These are phyloP conservation scores for Lepiota brunneoincarnata DNA, from an alignment of 768 basidiomycete species.

Conservation along the genomic window DNA sequence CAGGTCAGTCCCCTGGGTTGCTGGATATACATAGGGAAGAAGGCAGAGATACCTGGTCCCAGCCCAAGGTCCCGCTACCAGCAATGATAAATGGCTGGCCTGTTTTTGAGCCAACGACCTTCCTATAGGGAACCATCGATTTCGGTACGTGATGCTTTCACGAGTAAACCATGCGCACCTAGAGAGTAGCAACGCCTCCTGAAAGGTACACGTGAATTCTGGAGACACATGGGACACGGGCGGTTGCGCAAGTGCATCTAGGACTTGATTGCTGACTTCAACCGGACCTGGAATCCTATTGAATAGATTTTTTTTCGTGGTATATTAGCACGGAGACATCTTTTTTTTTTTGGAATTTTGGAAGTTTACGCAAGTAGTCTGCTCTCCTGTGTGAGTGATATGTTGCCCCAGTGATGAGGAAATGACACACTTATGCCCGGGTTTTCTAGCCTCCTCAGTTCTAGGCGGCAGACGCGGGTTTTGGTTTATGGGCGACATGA, in stretches of 20 bases:
- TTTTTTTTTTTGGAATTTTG: not conserved
- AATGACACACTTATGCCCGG: slow-evolving; percentile 4
- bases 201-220: slow-evolving; percentile 77
- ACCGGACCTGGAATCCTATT: slow-evolving; percentile 51
- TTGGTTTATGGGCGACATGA: slow-evolving; percentile 2
- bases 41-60: slow-evolving; percentile 54
- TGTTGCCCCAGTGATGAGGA: not conserved
- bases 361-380: slow-evolving; percentile 9
- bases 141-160: not conserved
- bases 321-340: not conserved
- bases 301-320: not conserved
- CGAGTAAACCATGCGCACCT: slow-evolving; percentile 33
- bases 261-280: slow-evolving; percentile 56
- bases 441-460: not conserved
- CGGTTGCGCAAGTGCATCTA: slow-evolving; percentile 80
- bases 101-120: slow-evolving; percentile 62
- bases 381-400: not conserved
- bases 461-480: not conserved
- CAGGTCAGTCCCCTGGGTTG: not conserved
- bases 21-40: not conserved
- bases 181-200: slow-evolving; percentile 74
- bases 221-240: slow-evolving; percentile 80
- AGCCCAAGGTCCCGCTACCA: slow-evolving; percentile 87
- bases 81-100: slow-evolving; percentile 83
- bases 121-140: slow-evolving; percentile 30